Evolutionary conservation across 805 yeast species (phyloP), one percentile per base, ranked within the genome.

Genomic region (Lipomyces kockii): DNA sequence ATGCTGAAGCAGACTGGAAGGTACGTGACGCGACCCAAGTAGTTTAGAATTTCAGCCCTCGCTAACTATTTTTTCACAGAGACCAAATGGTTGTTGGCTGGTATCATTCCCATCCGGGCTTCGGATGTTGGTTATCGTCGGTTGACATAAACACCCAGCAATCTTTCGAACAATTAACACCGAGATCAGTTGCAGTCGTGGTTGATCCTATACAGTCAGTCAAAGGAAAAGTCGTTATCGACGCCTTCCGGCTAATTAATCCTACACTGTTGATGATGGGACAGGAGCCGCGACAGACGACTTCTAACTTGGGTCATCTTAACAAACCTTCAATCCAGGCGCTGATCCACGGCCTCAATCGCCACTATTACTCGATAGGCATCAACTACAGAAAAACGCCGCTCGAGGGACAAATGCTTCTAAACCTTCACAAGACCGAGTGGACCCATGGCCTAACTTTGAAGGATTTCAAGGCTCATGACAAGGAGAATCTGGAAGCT

Each of bases 101-200:
- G 99, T 95, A 95, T 82, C 99, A 95, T 78, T 93, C 98, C 14
- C 99, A 95, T 80, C 99, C 99, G 3, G 99, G 99, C 20, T 95
- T 94, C 78, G 99, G 99, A n/a, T 95, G 99, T 83, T 95, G 99
- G 99, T 84, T 95, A 74, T 93, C 98, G 12, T 88, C 93, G 35
- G 98, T 95, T 35, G 99, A 95, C 85, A 97, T 95, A 68, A 92
- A 92, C 79, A 95, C 99, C 2, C 99, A 95, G 78, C 97, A 94
- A 78, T 91, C 97, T 46, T 95, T 95, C 77, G 99, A 95, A 78
- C 98, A 92, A 79, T 87, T 95, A 79, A 94, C 94, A 78, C 89
- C 89, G 71, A 85, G 99, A 74, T 97, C 99, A 0, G 99, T 95
- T 51, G 99, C 99, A 1, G 99, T 95, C 39, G 99, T 95, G 53